These are phyloP conservation scores for Thalia dealbata DNA, from an alignment of 176 grass and related monocot species.

Conservation along the genomic window DNA sequence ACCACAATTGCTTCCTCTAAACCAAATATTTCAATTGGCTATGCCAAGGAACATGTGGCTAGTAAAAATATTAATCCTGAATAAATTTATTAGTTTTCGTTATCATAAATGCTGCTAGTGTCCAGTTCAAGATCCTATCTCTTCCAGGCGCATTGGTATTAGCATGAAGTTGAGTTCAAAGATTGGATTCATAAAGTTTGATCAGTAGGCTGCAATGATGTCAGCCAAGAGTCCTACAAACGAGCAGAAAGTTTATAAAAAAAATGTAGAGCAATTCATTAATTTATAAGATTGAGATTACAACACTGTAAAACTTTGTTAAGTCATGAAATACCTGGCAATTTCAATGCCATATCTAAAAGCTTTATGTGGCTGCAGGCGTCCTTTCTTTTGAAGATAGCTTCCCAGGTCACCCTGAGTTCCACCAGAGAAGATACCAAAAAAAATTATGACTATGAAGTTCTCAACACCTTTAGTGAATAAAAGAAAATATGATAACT, in stretches of 20 bases:
- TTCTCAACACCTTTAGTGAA: neutral
- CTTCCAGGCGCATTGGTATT: neutral
- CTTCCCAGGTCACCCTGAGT: conserved; percentile 51
- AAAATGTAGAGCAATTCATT: neutral
- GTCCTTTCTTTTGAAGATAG: conserved; percentile 88
- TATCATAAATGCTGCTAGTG: neutral
- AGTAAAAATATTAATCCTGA: neutral
- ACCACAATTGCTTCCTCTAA: neutral
- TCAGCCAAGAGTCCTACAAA: neutral
- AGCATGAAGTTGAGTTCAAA: too few species aligned
- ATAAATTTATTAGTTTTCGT: neutral
- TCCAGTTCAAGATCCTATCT: neutral
- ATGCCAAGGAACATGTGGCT: too few species aligned
- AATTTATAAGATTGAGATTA: neutral
- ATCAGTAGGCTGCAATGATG: too few species aligned
- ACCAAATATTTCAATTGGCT: too few species aligned
- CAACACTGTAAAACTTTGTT: neutral
- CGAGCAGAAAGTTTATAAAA: neutral
- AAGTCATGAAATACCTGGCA: conserved; percentile 48
- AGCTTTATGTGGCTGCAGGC: conserved; percentile 58
- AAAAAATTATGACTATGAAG: conserved; percentile 6
- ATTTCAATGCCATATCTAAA: conserved; percentile 90
- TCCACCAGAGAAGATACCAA: conserved; percentile 1
- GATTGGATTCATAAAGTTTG: too few species aligned
- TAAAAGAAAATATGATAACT: neutral